These are phyloP conservation scores for Dothideomycetidae sp. DNA, from an alignment of 2,329 filamentous ascomycete genomes.

Conservation along the genomic window DNA sequence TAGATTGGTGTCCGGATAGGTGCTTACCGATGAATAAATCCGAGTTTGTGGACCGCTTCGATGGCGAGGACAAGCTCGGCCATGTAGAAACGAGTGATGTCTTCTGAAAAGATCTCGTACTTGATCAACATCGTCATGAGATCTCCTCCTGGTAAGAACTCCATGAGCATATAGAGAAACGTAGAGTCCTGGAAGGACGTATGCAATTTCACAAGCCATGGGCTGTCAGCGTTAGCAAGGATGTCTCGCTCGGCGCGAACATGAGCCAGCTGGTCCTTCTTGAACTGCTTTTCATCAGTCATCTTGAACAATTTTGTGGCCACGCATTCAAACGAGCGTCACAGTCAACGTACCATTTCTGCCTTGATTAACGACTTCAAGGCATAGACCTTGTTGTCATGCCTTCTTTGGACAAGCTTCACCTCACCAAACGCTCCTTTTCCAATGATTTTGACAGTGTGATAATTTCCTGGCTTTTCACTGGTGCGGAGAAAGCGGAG, in stretches of 20 bases:
- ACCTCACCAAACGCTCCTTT: constrained; percentile 99
- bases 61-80: constrained; percentile 97
- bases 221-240: constrained; percentile 95
- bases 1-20: neutral
- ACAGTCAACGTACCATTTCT: constrained; percentile 56
- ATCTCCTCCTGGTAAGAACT: constrained; percentile 94
- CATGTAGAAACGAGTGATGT: constrained; percentile 98
- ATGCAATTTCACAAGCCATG: constrained; percentile 97
- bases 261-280: constrained; percentile 94
- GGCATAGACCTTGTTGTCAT: constrained; percentile 92
- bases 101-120: constrained; percentile 98
- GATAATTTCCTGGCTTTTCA: constrained; percentile 88
- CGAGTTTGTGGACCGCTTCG: constrained; percentile 92
- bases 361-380: constrained; percentile 98
- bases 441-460: constrained; percentile 93
- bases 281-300: constrained; percentile 43
- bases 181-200: constrained; percentile 95
- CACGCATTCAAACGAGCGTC: neutral
- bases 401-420: constrained; percentile 90
- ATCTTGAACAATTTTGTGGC: too few species aligned
- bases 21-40: constrained; percentile 85
- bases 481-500: constrained; percentile 86
- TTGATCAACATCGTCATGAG: constrained; percentile 99
- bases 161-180: constrained; percentile 98
- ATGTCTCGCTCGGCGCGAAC: constrained; percentile 97